Evolutionary conservation across 257 asterid genomes (phyloP), one percentile per base, ranked within the genome.

Genomic region (Capsicum chinense): DNA sequence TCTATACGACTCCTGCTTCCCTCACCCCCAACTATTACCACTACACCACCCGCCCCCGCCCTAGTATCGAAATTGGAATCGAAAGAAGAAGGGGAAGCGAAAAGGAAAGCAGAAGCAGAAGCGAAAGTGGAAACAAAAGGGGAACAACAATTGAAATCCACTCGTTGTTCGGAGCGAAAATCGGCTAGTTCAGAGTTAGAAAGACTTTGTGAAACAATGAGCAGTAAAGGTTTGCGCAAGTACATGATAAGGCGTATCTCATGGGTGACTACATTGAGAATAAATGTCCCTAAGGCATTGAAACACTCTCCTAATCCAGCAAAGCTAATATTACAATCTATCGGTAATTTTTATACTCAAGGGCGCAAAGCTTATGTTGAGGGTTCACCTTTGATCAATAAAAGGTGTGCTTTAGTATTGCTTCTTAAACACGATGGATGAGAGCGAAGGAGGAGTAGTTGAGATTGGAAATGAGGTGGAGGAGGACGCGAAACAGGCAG

Each of bases 281-380:
- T 86, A 78, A 92, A 91, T 67, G 93, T 94, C 8, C 93, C 97
- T 0, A 88, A 84, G 79, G 97, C 97, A 54, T 94, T 39, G 88
- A 83, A 81, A 74, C 86, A 87, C 47, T 94, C 95, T 8, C 87
- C 89, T 9, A 85, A 89, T 68, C 91, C 97, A 17, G 90, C 92
- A 3, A 90, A 86, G 62, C 89, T 94, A 47, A 95, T 91, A 56
- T 88, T 95, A 17, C 97, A 93, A 13, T 89, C 92, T 60, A 63
- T 87, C 26, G 94, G 96, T 70, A 92, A 90, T 83, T 94, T 95
- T 88, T 95, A 81, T 82, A 79, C 92, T 91, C 97, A 90, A 92
- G 93, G 97, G 52, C 90, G 91, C 39, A 88, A 84, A 86, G 93
- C 96, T 5, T 92, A 80, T 69, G 60, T 87, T 52, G 87, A 63